Base-by-base conservation (phyloP, 306 rosid genomes). In the Clitoria ternatea region DNA sequence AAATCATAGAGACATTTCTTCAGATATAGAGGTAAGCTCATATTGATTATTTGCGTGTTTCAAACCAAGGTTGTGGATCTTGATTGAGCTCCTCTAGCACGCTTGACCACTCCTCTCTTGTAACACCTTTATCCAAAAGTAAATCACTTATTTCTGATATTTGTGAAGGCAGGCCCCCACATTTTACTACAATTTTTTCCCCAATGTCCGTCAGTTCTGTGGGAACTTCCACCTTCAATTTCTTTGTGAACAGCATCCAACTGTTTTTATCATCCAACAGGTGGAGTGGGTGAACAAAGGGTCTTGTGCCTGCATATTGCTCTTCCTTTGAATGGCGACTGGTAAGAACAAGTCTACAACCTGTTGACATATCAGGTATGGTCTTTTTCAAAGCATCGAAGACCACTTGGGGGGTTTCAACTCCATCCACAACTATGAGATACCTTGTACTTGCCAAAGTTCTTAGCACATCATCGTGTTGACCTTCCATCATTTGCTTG, bases 381-480 rank as follows among this genome's bases (percentile, higher is more conserved):
- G 3, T 33, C 22, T 15, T 15, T 22, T 23, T 12, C 22, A 83
- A 39, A 9, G 66, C n/a, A 67, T 53, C 49, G 77, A 32, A 59
- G 56, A 66, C 26, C n/a, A n/a, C n/a, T 8, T 66, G 45, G 5
- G 7, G 6, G 0, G 54, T 65, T 20, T 55, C 52, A 7, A 83
- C 8, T 19, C 70, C 65, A 39, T 79, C 84, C 22, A 83, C 47
- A 37, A 70, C 74, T 52, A 75, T 3, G 23, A 83, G 50, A 60
- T 35, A 76, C 76, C 13, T 57, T n/a, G 17, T 4, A 3, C 1
- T 4, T 0, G 8, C 23, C 47, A 77, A 55, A n/a, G 52, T 8
- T 6, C 3, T 1, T 0, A 5, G 9, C 9, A 49, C 52, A 4
- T 0, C 12, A 2, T 19, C 59, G 19, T 7, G 12, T 0, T 14